Conservation (phyloP, 73 alveolate genomes). For the Tetrahymena malaccensis region DNA sequence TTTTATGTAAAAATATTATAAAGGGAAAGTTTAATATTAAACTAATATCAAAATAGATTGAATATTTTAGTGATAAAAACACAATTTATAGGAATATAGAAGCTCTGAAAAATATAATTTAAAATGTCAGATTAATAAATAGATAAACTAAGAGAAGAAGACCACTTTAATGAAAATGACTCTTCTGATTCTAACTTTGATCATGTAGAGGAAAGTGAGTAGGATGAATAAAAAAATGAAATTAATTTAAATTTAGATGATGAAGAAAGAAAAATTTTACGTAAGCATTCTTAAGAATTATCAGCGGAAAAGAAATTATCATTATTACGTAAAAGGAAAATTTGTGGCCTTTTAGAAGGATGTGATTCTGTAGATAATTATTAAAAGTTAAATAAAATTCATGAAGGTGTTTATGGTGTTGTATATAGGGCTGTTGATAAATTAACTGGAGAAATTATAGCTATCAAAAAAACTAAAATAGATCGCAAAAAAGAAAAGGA, state of each 20-base stretch:
- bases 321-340: conserved; percentile 24
- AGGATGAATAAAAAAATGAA: not conserved
- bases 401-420: conserved; percentile 93
- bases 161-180: not conserved
- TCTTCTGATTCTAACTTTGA: not conserved
- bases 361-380: conserved; percentile 49
- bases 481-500: conserved; percentile 70
- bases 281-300: conserved; percentile 1
- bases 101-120: not conserved
- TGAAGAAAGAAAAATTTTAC: not conserved
- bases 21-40: not conserved
- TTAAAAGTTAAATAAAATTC: conserved; percentile 49
- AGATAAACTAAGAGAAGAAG: not conserved
- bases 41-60: not conserved
- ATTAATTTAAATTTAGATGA: not conserved
- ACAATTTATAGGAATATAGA: no score
- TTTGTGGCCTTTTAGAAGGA: conserved; percentile 39
- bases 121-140: not conserved
- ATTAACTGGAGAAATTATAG: conserved; percentile 60
- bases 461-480: conserved; percentile 81
- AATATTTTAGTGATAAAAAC: not conserved
- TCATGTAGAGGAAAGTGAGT: not conserved
- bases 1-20: no score
- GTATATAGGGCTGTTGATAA: conserved; percentile 86
- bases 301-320: conserved; percentile 5